A percentile compares a stretch with the other conserved stretches of the same genome.
These are phyloP conservation scores for Entoloma clypeatum DNA, from an alignment of 1,284 basidiomycete genomes.

Conservation along the genomic window DNA sequence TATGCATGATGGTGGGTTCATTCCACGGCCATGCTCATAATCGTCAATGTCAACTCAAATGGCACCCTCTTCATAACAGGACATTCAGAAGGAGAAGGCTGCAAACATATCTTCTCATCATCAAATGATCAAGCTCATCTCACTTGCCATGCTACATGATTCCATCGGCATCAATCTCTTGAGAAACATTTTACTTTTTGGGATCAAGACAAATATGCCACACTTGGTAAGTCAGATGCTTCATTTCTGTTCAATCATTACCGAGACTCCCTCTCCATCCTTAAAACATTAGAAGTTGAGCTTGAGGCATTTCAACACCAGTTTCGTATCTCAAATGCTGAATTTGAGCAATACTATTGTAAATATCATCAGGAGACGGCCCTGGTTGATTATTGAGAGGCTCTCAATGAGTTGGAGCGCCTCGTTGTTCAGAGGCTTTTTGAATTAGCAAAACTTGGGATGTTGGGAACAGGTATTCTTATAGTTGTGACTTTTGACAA, in stretches of 20 bases:
- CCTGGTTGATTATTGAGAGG: slow-evolving; percentile 1
- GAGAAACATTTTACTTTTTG: slow-evolving; percentile 7
- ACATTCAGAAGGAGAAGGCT: not conserved
- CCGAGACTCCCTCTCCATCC: not conserved
- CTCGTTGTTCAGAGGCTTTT: no score
- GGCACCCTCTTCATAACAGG: not conserved
- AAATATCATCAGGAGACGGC: not conserved
- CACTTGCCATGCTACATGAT: slow-evolving; percentile 3
- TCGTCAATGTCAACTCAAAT: not conserved
- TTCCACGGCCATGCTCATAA: slow-evolving; percentile 1
- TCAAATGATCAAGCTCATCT: slow-evolving; percentile 6
- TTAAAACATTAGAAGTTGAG: slow-evolving; percentile 3
- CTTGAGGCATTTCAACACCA: slow-evolving; percentile 5
- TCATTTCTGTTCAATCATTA: slow-evolving; percentile 2
- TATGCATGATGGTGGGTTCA: not conserved
- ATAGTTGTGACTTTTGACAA: not conserved
- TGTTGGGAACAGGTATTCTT: slow-evolving; percentile 1
- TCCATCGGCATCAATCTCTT: slow-evolving; percentile 7
- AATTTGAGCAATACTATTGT: no score
- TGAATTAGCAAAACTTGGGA: slow-evolving; percentile 9
- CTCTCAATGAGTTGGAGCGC: slow-evolving; percentile 7
- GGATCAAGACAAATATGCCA: slow-evolving; percentile 9
- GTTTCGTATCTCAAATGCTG: not conserved
- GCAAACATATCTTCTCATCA: slow-evolving; percentile 1
- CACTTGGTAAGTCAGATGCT: slow-evolving; percentile 4